A percentile compares a stretch with the other conserved stretches of the same genome.
These are phyloP conservation scores for Rhodotorula diobovata DNA, from an alignment of 768 basidiomycete genomes.

Conservation along the genomic window DNA sequence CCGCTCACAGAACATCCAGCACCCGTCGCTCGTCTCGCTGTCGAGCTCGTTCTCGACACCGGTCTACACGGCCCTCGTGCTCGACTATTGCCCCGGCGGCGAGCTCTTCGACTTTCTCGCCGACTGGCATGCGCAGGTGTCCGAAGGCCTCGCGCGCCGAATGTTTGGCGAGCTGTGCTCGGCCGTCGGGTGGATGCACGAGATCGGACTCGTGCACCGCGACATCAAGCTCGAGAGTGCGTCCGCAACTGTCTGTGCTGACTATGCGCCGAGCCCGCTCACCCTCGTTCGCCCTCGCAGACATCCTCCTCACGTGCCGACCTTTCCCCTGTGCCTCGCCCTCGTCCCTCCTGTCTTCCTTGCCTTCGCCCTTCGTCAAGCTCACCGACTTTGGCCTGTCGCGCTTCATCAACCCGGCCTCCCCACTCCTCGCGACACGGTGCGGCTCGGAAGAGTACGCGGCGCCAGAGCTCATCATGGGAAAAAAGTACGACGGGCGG, in stretches of 20 bases:
- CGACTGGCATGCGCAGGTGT: slow-evolving; percentile 34
- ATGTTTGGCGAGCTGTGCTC: slow-evolving; percentile 72
- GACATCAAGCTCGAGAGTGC: slow-evolving; percentile 73
- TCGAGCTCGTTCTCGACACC: slow-evolving; percentile 66
- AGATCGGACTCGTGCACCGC: slow-evolving; percentile 75
- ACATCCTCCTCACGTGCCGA: slow-evolving; percentile 67
- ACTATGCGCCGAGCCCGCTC: neutral
- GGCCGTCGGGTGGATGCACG: slow-evolving; percentile 83
- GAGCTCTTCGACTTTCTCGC: slow-evolving; percentile 62
- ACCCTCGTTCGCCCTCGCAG: slow-evolving; percentile 47
- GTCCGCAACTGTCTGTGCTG: neutral
- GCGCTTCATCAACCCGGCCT: slow-evolving; percentile 66
- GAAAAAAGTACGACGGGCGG: slow-evolving; percentile 69
- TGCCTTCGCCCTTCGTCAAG: slow-evolving; percentile 64
- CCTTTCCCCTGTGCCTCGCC: slow-evolving; percentile 47
- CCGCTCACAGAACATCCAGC: slow-evolving; percentile 70
- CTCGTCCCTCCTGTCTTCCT: slow-evolving; percentile 46
- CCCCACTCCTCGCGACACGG: slow-evolving; percentile 65
- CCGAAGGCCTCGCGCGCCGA: slow-evolving; percentile 55
- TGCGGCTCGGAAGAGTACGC: slow-evolving; percentile 88
- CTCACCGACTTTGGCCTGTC: slow-evolving; percentile 87
- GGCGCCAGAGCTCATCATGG: slow-evolving; percentile 68
- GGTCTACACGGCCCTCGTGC: slow-evolving; percentile 69
- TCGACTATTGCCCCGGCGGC: slow-evolving; percentile 71
- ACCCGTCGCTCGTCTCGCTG: slow-evolving; percentile 71